Evolutionary conservation across 2,329 filamentous ascomycete species (phyloP), one percentile per base, ranked within the genome.

Genomic region (Aspergillus chevalieri): DNA sequence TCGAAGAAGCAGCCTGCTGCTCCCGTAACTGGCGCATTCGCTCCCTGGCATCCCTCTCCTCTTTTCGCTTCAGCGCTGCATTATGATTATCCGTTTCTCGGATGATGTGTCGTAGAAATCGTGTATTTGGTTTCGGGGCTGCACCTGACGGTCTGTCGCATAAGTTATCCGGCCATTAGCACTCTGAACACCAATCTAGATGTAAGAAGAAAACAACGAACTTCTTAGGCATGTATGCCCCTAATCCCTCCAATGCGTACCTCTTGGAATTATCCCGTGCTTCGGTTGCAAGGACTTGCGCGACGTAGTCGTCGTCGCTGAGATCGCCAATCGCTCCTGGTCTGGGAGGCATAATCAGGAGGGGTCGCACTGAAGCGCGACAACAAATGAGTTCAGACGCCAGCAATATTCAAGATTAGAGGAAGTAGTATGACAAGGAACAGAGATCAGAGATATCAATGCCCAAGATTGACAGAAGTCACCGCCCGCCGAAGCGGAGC

Each of bases 71-170:
- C 26, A 97, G 76, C 1, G 89, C 87, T 21, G 87, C 83, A 78
- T 98, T 98, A 71, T 98, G 92, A 47, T 72, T 86, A 60, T 94
- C 87, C 7, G 89, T 94, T 57, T 93, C 87, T 55, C 85, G 86
- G 53, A 98, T 89, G 49, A 97, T 87, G 61, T 93, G 86, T 50
- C 84, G 84, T 39, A 98, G 74, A 65, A 97, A 97, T 30, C 87
- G 81, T 0, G 88, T 96, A 62, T 98, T 97, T 3, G 92, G 91
- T 65, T 92, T 96, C 1, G 88, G 89, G 55, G 79, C 81, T 47
- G 84, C 81, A 57, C 80, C 80, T 43, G 79, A 71, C 50, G 84
- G 81, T 62, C 82, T 89, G 68, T 12, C 19, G 46, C 45, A 41
- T 56, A 39, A 9, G n/a, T 19, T 15, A 9, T 9, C 15, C 17